Evolutionary conservation across 208 protist species (phyloP), one percentile per base, ranked within the genome.

Genomic region (Leishmania turanica): DNA sequence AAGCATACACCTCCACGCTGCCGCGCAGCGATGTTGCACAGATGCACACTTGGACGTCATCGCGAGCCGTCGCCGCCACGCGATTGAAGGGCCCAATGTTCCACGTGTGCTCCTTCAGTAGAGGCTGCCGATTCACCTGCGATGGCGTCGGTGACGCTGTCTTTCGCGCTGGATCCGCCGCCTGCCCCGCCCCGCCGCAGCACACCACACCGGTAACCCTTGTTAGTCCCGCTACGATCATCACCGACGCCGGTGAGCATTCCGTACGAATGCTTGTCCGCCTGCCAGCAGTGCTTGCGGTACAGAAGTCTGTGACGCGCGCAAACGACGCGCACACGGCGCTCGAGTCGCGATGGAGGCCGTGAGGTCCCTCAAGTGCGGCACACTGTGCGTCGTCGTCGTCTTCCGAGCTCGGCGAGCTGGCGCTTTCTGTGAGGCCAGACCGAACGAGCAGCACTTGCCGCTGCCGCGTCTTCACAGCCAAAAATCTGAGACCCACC

Each of bases 1-100:
- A 85, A 54, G 51, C 15, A 49, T 78, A 82, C 77, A 85, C 82
- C 34, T 85, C 82, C 24, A 85, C 64, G 21, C 73, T 85, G 51
- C 70, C 49, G 56, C 31, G 58, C 8, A n/a, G 60, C 34, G 77
- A 68, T 17, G 82, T 70, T 65, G 64, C 82, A 37, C 82, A 85
- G 1, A 85, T 31, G 72, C 27, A 75, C 53, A 76, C n/a, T 17
- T 83, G 58, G 6, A 2, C 27, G 51, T 27, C 19, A 11, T 58
- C 27, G 3, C 45, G 37, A 4, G 72, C 47, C 37, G 64, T 68
- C 54, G 77, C 70, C 31, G 71, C 62, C 69, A 85, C 49, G 54
- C 62, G 27, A 21, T 53, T 78, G 17, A 85, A 81, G 34, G 82
- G 72, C 5, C 77, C 82, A 21, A 82, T 75, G 8, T 72, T 75